These are phyloP conservation scores for Fusarium sp. DNA, from an alignment of 2,329 filamentous ascomycete species.

Conservation along the genomic window DNA sequence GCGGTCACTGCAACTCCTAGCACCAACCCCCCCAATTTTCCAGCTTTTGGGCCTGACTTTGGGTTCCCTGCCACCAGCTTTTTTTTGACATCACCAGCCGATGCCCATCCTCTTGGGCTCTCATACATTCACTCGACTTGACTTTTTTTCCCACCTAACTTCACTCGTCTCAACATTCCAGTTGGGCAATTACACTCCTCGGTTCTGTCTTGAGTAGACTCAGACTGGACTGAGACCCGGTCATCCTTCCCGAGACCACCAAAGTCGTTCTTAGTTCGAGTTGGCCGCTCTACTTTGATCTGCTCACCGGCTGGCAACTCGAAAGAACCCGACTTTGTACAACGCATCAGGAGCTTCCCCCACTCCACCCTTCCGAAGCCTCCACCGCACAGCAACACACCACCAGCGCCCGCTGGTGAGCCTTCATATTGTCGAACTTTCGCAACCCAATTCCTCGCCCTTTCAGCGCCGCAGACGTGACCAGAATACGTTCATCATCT, in stretches of 20 bases:
- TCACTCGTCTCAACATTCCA: slow-evolving; percentile 40
- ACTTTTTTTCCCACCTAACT: slow-evolving; percentile 22
- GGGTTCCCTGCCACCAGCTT: slow-evolving; percentile 51
- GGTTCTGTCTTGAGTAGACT: slow-evolving; percentile 37
- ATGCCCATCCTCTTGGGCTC: slow-evolving; percentile 34
- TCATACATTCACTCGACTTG: slow-evolving; percentile 30
- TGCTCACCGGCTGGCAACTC: slow-evolving; percentile 15
- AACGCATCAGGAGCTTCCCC: slow-evolving; percentile 39
- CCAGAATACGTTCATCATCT: slow-evolving; percentile 56
- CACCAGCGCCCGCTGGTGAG: slow-evolving; percentile 57
- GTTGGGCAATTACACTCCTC: slow-evolving; percentile 32
- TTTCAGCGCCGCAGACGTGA: slow-evolving; percentile 60
- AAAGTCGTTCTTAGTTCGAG: slow-evolving; percentile 11
- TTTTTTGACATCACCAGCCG: slow-evolving; percentile 51
- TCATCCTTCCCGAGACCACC: slow-evolving; percentile 36
- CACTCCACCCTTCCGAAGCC: slow-evolving; percentile 40
- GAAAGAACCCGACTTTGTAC: slow-evolving; percentile 37
- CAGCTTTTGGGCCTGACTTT: slow-evolving; percentile 38
- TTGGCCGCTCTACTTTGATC: slow-evolving; percentile 4
- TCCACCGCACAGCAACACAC: slow-evolving; percentile 45
- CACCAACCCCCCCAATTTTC: slow-evolving; percentile 42
- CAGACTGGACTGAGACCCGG: slow-evolving; percentile 35
- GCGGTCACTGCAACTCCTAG: slow-evolving; percentile 35
- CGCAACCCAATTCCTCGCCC: slow-evolving; percentile 44
- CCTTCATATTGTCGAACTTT: slow-evolving; percentile 63